Evolutionary conservation across 2,329 filamentous ascomycete genomes (phyloP).

Genomic region (Aspergillus uvarum): DNA sequence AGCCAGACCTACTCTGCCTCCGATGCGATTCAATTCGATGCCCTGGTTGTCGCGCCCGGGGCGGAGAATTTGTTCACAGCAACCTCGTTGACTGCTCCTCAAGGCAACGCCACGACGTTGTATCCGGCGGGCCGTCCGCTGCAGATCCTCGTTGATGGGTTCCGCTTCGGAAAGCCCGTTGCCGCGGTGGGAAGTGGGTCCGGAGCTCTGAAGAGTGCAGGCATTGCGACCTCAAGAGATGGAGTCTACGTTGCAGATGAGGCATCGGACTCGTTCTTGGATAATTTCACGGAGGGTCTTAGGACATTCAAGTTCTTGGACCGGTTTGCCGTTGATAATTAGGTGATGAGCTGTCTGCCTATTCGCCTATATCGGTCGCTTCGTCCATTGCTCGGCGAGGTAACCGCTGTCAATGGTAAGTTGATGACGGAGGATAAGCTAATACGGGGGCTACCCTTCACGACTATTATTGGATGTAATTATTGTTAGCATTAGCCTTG

Average conservation of each 20-base stretch:
- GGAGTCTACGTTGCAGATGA: slow-evolving; percentile 37
- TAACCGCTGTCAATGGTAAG: background rate
- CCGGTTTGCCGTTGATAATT: slow-evolving; percentile 59
- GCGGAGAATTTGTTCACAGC: slow-evolving; percentile 53
- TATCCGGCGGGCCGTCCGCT: slow-evolving; percentile 64
- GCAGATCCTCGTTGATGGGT: slow-evolving; percentile 63
- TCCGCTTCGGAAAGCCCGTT: slow-evolving; percentile 69
- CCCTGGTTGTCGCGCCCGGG: slow-evolving; percentile 59
- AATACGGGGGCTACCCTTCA: background rate
- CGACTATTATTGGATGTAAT: background rate
- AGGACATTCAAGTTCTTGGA: slow-evolving; percentile 65
- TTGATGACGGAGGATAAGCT: background rate
- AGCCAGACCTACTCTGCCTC: slow-evolving; percentile 65
- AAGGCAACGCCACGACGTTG: slow-evolving; percentile 46
- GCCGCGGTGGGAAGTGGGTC: slow-evolving; percentile 55
- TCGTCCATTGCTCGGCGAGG: background rate
- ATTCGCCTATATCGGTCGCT: background rate
- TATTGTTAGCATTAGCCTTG: background rate
- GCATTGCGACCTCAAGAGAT: slow-evolving; percentile 41
- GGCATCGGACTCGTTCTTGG: slow-evolving; percentile 43
- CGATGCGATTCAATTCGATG: slow-evolving; percentile 51
- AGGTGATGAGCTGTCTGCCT: background rate
- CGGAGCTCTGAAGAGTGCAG: slow-evolving; percentile 43
- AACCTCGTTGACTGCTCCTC: slow-evolving; percentile 22
- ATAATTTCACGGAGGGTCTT: slow-evolving; percentile 58